phyloP scores from a whole-genome alignment of 805 yeast species.

The Ogataea methanolica region DNA sequence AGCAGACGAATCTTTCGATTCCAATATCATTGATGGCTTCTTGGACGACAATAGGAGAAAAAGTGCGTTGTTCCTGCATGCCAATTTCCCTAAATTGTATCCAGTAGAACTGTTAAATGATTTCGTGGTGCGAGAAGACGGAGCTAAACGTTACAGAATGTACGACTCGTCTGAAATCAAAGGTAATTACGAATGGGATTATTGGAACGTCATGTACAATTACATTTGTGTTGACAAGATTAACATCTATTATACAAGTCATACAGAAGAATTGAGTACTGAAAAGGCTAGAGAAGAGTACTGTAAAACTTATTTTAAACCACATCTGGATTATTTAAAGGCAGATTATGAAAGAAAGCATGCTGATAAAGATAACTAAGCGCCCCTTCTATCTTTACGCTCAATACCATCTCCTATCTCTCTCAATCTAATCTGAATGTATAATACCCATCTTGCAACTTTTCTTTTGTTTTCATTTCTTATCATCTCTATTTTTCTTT shows the following conservation, averaged over 20 bases:
- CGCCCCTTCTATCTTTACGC: no score
- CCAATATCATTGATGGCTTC: constrained; percentile 8
- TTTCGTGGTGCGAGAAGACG: constrained; percentile 9
- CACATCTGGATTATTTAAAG: constrained; percentile 14
- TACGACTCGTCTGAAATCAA: constrained; percentile 9
- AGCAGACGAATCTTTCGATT: constrained; percentile 15
- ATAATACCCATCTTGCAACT: no score
- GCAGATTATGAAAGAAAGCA: background rate
- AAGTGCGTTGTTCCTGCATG: constrained; percentile 31
- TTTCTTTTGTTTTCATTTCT: no score
- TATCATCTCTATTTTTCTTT: no score
- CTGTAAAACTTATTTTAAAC: constrained; percentile 13
- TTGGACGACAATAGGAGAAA: constrained; percentile 18
- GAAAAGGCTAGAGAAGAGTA: constrained; percentile 12
- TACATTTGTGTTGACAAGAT: constrained; percentile 14
- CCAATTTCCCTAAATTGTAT: constrained; percentile 44
- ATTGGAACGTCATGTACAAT: constrained; percentile 20
- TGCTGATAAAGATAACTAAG: background rate
- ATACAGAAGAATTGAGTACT: constrained; percentile 5
- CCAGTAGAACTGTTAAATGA: constrained; percentile 38
- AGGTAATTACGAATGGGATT: constrained; percentile 16
- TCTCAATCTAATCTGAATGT: no score
- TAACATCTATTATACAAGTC: constrained; percentile 12
- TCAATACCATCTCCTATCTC: no score
- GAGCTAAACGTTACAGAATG: constrained; percentile 9